Percentiles rank a stretch among this genome's conserved stretches.
Conservation (phyloP, 768 basidiomycete species). For the Crucibulum laeve region DNA sequence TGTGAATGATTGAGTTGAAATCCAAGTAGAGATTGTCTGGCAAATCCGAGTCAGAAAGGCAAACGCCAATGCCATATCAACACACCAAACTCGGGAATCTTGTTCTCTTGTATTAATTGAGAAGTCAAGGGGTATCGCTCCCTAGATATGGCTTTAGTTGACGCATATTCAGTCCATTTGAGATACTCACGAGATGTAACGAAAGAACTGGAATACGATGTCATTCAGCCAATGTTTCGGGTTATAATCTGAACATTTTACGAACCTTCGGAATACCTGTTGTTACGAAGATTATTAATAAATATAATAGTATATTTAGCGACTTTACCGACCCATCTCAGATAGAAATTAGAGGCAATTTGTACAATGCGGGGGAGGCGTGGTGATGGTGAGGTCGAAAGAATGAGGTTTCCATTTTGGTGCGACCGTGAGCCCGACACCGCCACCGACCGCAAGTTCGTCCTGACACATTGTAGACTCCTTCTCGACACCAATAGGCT, state of each 20-base stretch:
- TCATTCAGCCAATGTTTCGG: neutral
- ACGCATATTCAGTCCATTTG: slow-evolving; percentile 6
- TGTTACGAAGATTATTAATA: slow-evolving; percentile 5
- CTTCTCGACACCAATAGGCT: too few relatives aligned
- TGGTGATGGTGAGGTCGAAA: slow-evolving; percentile 14
- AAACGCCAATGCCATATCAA: slow-evolving; percentile 1
- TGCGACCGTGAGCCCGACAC: too few relatives aligned
- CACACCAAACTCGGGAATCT: slow-evolving; percentile 96
- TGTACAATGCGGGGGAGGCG: neutral
- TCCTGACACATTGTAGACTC: too few relatives aligned
- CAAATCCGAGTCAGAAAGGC: slow-evolving; percentile 8
- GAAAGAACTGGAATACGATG: slow-evolving; percentile 69
- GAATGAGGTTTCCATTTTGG: too few relatives aligned
- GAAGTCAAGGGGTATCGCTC: slow-evolving; percentile 98
- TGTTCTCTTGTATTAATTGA: slow-evolving; percentile 96
- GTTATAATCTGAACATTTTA: slow-evolving; percentile 4
- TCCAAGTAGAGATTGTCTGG: slow-evolving; percentile 89
- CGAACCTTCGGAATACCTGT: slow-evolving; percentile 66
- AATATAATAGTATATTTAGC: neutral
- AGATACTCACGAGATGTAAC: slow-evolving; percentile 80
- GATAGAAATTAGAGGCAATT: slow-evolving; percentile 3
- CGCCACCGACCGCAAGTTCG: too few relatives aligned
- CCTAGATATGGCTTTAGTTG: slow-evolving; percentile 33
- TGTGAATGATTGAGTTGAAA: slow-evolving; percentile 92
- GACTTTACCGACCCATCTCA: slow-evolving; percentile 17